Evolutionary conservation across 306 rosid genomes (phyloP), one percentile per base, ranked within the genome.

Genomic region (Lagenaria siceraria): DNA sequence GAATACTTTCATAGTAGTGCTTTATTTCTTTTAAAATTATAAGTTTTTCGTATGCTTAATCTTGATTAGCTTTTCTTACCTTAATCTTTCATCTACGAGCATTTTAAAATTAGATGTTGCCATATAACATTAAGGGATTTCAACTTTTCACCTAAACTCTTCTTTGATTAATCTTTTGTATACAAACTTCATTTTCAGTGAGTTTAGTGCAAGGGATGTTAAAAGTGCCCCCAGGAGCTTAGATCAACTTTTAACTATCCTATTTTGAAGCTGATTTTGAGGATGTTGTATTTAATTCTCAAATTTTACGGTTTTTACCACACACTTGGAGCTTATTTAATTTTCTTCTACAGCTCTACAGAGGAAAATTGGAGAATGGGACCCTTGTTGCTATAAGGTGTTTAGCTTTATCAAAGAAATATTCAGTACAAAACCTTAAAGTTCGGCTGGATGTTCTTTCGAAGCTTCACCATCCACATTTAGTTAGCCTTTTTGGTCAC

Each of bases 401-500:
- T 61, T 42, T 90, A 43, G 62, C 80, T 82, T 43, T 91, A 69
- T 77, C 80, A 49, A 93, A 91, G 87, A 91, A 90, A 81, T 84
- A 81, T 75, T 86, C 97, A 10, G 74, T 76, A 58, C 91, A 87
- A 68, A 91, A 85, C 82, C 92, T 91, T 48, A 88, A 82, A 82
- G 96, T 77, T 82, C 81, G 84, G 61, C 86, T 93, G 76, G 97
- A 93, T 73, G 83, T 87, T 38, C 94, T 93, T 78, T 85, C 98
- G 35, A 93, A 88, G 87, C 91, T 93, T 90, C 93, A 85, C 78
- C 97, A 91, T 83, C 98, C 97, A 27, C 89, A 91, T 85, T 83
- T 93, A 87, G 98, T 91, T 77, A 71, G 87, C 86, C 87, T 93
- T 56, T 84, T 93, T 82, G 98, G 98, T 74, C 87, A 93, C 72